A percentile compares a stretch with the other conserved stretches of the same genome.
Evolutionary conservation across 352 stramenopile genomes (phyloP).

Genomic region (Plasmopara muralis): DNA sequence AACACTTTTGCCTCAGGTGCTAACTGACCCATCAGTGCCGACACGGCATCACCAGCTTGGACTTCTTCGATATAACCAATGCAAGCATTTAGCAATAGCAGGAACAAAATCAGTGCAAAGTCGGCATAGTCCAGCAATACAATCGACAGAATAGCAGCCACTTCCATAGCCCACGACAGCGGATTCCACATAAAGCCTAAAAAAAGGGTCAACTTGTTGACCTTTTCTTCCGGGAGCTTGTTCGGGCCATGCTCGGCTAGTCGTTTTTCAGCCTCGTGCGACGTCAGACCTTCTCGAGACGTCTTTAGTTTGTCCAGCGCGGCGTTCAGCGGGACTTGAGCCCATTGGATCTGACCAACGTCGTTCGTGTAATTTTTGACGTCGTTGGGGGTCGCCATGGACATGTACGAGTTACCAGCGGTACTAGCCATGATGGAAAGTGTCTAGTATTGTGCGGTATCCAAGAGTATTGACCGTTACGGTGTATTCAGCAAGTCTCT

Average conservation of each 20-base stretch:
- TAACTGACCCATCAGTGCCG: slow-evolving; percentile 84
- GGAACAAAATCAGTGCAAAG: slow-evolving; percentile 62
- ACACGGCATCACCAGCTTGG: slow-evolving; percentile 83
- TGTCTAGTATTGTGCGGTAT: slow-evolving; percentile 17
- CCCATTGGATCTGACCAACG: slow-evolving; percentile 72
- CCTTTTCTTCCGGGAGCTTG: slow-evolving; percentile 71
- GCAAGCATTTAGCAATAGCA: slow-evolving; percentile 65
- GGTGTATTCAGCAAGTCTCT: too few species aligned
- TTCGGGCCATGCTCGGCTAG: slow-evolving; percentile 74
- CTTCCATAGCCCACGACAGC: slow-evolving; percentile 78
- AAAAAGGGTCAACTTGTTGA: slow-evolving; percentile 78
- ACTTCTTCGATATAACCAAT: slow-evolving; percentile 80
- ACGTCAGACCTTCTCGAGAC: slow-evolving; percentile 58
- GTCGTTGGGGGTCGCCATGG: slow-evolving; percentile 70
- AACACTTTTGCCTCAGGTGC: slow-evolving; percentile 81
- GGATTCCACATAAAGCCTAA: slow-evolving; percentile 80
- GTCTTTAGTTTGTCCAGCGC: slow-evolving; percentile 80
- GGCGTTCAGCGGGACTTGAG: slow-evolving; percentile 61
- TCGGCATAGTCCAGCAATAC: slow-evolving; percentile 74
- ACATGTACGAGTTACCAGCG: slow-evolving; percentile 55
- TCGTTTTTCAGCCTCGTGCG: slow-evolving; percentile 65
- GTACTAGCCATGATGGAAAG: slow-evolving; percentile 37
- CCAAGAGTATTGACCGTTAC: slow-evolving; percentile 10
- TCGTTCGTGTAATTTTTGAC: slow-evolving; percentile 77
- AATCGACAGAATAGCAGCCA: slow-evolving; percentile 64